Evolutionary conservation across 805 yeast species (phyloP).

Genomic region (Torulaspora maleeae): DNA sequence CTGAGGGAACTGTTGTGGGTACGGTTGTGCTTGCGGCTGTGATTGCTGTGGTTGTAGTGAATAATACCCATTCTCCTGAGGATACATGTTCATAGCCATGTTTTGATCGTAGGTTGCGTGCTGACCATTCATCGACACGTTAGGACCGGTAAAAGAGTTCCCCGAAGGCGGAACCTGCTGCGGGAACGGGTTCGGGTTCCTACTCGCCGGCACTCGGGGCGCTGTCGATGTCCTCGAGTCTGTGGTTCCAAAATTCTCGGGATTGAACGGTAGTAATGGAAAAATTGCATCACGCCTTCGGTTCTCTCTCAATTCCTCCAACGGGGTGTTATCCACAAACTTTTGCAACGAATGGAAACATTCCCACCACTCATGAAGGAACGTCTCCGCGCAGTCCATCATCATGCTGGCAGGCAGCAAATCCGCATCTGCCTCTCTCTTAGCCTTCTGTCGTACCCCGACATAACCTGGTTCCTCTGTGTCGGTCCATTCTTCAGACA

Average conservation of each 20-base stretch:
- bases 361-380: slow-evolving; percentile 56
- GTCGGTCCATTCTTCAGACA: slow-evolving; percentile 15
- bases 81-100: neutral
- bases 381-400: slow-evolving; percentile 43
- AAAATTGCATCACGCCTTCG: slow-evolving; percentile 17
- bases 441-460: slow-evolving; percentile 12
- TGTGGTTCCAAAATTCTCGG: neutral
- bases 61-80: neutral
- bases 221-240: neutral
- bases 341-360: slow-evolving; percentile 47
- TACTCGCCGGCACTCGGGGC: neutral
- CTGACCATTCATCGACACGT: neutral
- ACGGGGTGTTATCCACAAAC: slow-evolving; percentile 38
- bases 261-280: slow-evolving; percentile 20
- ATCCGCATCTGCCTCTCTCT: slow-evolving; percentile 7
- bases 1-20: slow-evolving; percentile 14
- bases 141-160: neutral
- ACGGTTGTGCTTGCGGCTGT: slow-evolving; percentile 25
- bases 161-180: neutral
- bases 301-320: slow-evolving; percentile 21
- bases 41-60: slow-evolving; percentile 24
- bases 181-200: neutral
- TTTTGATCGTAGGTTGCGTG: neutral
- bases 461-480: neutral
- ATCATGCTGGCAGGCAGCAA: slow-evolving; percentile 39